phyloP scores from a whole-genome alignment of 257 asterid species.

The Solanum paucissectum region DNA sequence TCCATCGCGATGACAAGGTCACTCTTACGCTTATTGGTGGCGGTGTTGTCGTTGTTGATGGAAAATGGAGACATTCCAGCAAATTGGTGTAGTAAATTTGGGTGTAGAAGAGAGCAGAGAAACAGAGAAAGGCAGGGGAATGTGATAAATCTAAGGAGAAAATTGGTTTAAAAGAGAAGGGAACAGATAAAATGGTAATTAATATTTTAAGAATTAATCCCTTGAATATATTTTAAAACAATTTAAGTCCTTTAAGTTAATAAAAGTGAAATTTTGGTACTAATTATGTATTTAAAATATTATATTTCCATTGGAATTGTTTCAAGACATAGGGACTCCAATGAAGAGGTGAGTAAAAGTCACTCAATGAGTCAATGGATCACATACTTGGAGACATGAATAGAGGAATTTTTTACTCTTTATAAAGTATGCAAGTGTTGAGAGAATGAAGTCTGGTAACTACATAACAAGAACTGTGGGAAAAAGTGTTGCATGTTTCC shows the following conservation, averaged over 20 bases:
- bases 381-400: no score
- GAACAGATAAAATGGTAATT: neutral
- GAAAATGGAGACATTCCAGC: neutral
- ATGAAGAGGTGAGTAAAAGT: neutral
- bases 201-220: neutral
- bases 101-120: neutral
- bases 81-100: neutral
- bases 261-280: neutral
- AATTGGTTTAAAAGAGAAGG: neutral
- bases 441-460: neutral
- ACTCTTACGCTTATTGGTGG: constrained; percentile 50
- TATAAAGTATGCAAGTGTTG: neutral
- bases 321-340: no score
- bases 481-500: neutral
- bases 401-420: neutral
- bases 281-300: neutral
- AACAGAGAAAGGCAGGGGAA: neutral
- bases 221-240: neutral
- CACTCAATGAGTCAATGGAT: neutral
- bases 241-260: neutral
- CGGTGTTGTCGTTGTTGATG: neutral
- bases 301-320: neutral
- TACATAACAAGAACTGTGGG: neutral
- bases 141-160: neutral
- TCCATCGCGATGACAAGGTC: constrained; percentile 35